Conservation (phyloP, 495 filamentous ascomycete species). For the Chaetomium cochliodes region DNA sequence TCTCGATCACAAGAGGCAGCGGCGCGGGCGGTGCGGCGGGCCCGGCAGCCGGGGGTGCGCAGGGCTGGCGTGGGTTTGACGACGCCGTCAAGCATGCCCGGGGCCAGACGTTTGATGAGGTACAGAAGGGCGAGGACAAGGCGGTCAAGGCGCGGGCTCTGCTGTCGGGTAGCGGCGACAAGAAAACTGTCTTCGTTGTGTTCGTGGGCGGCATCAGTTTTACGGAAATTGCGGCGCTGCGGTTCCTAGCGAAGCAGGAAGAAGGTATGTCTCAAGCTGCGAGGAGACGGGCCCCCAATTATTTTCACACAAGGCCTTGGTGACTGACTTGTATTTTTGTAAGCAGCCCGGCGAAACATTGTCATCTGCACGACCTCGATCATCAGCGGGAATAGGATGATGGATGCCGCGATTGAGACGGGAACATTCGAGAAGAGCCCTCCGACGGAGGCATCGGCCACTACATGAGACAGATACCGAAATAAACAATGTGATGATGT, state of each 20-base stretch:
- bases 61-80: conserved; percentile 89
- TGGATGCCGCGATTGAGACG: conserved; percentile 82
- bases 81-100: conserved; percentile 80
- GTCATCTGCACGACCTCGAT: conserved; percentile 90
- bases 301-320: neutral
- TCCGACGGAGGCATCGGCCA: neutral
- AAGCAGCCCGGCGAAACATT: conserved; percentile 65
- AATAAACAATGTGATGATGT: neutral
- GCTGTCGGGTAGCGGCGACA: conserved; percentile 67
- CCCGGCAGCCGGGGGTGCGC: conserved; percentile 57
- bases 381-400: conserved; percentile 84
- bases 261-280: conserved; percentile 54
- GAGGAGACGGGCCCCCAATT: neutral
- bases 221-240: conserved; percentile 90
- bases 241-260: conserved; percentile 86
- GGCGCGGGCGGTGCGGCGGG: conserved; percentile 49
- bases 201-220: conserved; percentile 94
- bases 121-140: conserved; percentile 92
- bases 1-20: conserved; percentile 62
- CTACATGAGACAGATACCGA: neutral
- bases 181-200: conserved; percentile 87
- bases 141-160: conserved; percentile 85
- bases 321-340: conserved; percentile 11
- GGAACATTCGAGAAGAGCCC: conserved; percentile 56
- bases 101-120: conserved; percentile 85